Base-by-base conservation (phyloP, 352 stramenopile genomes). In the Albugo laibachii region DNA sequence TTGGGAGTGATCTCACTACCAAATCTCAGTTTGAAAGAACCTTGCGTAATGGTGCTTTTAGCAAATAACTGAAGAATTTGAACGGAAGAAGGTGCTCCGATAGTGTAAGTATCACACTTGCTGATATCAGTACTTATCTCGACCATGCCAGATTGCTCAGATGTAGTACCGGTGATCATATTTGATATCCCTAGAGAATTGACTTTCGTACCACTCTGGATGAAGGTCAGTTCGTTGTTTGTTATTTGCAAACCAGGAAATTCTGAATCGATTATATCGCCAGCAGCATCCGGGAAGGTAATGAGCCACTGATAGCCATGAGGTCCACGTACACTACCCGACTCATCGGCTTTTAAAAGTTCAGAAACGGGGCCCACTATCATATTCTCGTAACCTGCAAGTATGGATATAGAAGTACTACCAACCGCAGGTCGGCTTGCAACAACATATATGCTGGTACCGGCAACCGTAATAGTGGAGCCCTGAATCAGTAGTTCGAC, bases 31-130 rank as follows among this genome's bases (percentile, higher is more conserved):
- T 71, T 51, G 41, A 80, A 83, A 2, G 36, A 54, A 14, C 72
- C 72, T 20, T 42, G 54, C 0, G 72, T 81, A 41, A 80, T 61
- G 1, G 72, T 85, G 0, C 67, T 85, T 11, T 57, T 44, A 4
- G 66, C 72, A 61, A 83, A 83, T 0, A 87, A 53, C 47, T 82
- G 69, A 3, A 87, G 11, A 12, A 87, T 59, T 59, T 87, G 75
- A 19, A 77, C 64, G 0, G 56, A 46, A 0, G 75, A 85, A 11
- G 69, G 64, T 10, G 60, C 59, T 5, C 75, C 75, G 16, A 83
- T 55, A 4, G 69, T 55, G 48, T 84, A 87, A 13, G 68, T 70
- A 48, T 87, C 69, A 42, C 75, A 87, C 13, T 45, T 48, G 1
- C 31, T 31, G 10, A 59, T 37, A 5, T 81, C 56, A 15, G 63